Conservation (phyloP, 2,329 filamentous ascomycete species). For the Didymella segeticola region DNA sequence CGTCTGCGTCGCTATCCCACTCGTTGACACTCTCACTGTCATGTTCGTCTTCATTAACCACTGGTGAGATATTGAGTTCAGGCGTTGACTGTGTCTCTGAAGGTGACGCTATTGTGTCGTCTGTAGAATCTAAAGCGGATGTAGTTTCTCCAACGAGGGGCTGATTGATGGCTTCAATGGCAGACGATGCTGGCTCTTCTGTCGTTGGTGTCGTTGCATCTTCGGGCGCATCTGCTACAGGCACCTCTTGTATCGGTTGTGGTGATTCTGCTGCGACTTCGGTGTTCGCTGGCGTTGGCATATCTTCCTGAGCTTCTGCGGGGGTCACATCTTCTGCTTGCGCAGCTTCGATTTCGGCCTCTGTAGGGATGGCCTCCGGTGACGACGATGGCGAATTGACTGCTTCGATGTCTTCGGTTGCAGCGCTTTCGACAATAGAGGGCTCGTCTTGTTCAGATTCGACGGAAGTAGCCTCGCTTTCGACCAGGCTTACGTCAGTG, state of each 20-base stretch:
- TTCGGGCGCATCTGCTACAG: not conserved
- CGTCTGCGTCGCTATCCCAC: constrained; percentile 58
- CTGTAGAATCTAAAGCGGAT: not conserved
- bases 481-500: not conserved
- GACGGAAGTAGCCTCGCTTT: constrained; percentile 2
- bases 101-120: no score
- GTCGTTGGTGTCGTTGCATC: not conserved
- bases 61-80: not conserved
- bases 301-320: not conserved
- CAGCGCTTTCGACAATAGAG: not conserved
- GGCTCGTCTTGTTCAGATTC: not conserved
- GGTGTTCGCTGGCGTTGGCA: not conserved
- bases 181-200: not conserved
- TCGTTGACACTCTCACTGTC: constrained; percentile 65
- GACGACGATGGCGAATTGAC: not conserved
- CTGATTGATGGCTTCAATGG: not conserved
- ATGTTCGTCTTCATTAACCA: not conserved
- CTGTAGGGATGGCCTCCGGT: not conserved
- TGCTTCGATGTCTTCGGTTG: not conserved
- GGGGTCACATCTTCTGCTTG: not conserved
- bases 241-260: not conserved
- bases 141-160: not conserved
- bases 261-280: not conserved
- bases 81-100: not conserved
- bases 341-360: not conserved